Conservation (phyloP, 345 rosid species). For the Eucalyptus curtisii region DNA sequence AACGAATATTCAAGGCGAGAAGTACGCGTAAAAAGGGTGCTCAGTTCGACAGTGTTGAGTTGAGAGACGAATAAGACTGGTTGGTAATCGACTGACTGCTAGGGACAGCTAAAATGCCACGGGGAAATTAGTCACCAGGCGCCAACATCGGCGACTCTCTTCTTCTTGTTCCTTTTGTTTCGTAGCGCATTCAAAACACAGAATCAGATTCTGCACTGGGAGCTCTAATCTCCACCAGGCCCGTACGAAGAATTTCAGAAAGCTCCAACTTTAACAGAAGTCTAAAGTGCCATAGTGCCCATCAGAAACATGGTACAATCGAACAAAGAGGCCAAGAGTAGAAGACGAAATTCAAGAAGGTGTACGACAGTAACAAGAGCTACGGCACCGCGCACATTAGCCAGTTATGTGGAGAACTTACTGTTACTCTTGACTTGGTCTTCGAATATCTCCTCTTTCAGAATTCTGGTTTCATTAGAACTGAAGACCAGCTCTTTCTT, state of each 20-base stretch:
- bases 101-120: neutral
- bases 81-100: neutral
- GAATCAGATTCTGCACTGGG: neutral
- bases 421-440: neutral
- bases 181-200: neutral
- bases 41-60: neutral
- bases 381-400: neutral
- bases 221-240: neutral
- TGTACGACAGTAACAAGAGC: neutral
- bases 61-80: neutral
- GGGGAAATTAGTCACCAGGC: neutral
- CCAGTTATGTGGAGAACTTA: neutral
- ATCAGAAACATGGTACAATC: neutral
- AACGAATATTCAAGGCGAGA: neutral
- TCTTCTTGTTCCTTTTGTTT: neutral
- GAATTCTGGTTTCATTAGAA: neutral
- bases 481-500: neutral
- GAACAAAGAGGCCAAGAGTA: neutral
- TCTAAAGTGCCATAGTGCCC: neutral
- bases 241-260: neutral
- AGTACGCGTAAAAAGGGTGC: neutral
- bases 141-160: neutral
- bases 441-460: neutral
- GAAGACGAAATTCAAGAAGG: neutral
- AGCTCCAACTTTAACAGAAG: neutral